These are phyloP conservation scores for Suhomyces emberorum DNA, from an alignment of 805 yeast species.

Conservation along the genomic window DNA sequence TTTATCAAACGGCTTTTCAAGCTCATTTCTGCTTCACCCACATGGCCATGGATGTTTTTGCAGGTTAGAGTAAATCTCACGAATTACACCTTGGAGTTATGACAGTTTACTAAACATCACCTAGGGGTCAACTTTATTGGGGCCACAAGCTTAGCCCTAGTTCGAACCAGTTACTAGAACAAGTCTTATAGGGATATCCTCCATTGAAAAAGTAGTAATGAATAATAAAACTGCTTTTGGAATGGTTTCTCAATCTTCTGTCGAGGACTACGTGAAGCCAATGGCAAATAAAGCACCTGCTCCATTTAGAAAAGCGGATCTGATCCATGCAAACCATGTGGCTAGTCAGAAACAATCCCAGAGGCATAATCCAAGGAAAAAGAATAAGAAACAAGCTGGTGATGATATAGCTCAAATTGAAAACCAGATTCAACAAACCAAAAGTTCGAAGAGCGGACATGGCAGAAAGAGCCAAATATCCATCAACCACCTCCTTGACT, in stretches of 20 bases:
- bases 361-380: neutral
- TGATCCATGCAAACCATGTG: neutral
- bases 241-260: neutral
- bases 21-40: too few relatives aligned
- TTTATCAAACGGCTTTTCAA: too few relatives aligned
- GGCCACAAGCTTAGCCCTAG: neutral
- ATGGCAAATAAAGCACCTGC: neutral
- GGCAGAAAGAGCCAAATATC: constrained; percentile 43
- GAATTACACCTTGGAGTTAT: too few relatives aligned
- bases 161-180: too few relatives aligned
- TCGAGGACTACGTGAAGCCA: neutral
- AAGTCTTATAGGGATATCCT: too few relatives aligned
- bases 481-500: constrained; percentile 66
- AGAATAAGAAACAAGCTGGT: neutral
- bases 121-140: neutral
- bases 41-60: too few relatives aligned
- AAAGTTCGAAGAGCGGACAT: constrained; percentile 8
- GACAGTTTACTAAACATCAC: too few relatives aligned
- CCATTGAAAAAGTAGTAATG: too few relatives aligned
- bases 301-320: neutral
- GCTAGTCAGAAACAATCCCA: constrained; percentile 1
- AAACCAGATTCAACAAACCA: constrained; percentile 8
- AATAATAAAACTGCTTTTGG: neutral
- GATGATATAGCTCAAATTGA: neutral
- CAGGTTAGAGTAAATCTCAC: too few relatives aligned